Base-by-base conservation (phyloP, 164 flowering plant species). In the Echeveria elegans region DNA sequence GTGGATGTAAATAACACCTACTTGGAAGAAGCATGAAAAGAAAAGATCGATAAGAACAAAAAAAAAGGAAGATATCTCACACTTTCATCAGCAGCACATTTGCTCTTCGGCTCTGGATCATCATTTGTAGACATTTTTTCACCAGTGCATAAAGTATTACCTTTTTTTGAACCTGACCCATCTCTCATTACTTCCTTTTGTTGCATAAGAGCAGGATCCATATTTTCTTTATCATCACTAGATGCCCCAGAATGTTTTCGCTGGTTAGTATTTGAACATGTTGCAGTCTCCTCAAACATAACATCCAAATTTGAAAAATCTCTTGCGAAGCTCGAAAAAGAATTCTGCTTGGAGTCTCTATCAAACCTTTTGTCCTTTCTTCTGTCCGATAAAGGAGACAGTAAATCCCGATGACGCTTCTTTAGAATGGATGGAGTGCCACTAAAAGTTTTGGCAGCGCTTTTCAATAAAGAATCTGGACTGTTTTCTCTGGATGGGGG, bases 391-490 rank as follows among this genome's bases (percentile, higher is more conserved):
- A 88, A 74, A 41, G 99, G 97, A 38, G 99, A 87, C 59, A 89
- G 69, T 28, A 90, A 76, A 28, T 95, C 97, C 37, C 94, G 92
- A 36, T 79, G 78, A 34, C 99, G 76, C 74, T 95, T 95, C 85
- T 85, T 92, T 73, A 90, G 66, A 73, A 95, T 88, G 11, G 99
- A 92, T 68, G 97, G 96, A 62, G 97, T 81, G 65, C 83, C 75
- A 32, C 79, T 74, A 72, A 87, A 91, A 65, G 88, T 83, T 77
- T 92, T 91, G 11, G 97, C 92, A 67, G 96, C 96, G 85, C 85
- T 84, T 78, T 82, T 91, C 68, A 88, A 71, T 73, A 87, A 73
- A 70, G 79, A 83, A 74, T 91, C 92, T 37, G 96, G 90, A 66
- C 85, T 86, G 68, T 67, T 77, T 68, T 86, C 92, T 50, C 77